Conservation (phyloP, 805 yeast genomes). For the Starmera caribaea region DNA sequence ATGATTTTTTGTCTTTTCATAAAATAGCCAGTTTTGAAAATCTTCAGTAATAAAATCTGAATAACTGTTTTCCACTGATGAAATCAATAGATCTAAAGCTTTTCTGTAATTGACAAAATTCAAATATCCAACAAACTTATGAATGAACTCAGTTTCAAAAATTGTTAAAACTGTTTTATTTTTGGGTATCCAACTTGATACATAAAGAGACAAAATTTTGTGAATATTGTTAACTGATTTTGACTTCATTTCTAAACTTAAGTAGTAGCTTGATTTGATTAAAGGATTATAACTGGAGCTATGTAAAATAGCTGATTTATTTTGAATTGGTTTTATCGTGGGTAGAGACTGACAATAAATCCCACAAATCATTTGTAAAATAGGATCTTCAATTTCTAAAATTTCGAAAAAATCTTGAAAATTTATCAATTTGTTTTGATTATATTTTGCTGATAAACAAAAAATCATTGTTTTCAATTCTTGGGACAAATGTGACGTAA, state of each 20-base stretch:
- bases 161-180: slow-evolving; percentile 6
- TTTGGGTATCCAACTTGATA: slow-evolving; percentile 21
- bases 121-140: slow-evolving; percentile 10
- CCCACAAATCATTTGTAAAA: slow-evolving; percentile 17
- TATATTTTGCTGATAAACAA: slow-evolving; percentile 7
- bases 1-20: neutral
- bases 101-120: slow-evolving; percentile 12
- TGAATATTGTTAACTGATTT: slow-evolving; percentile 21
- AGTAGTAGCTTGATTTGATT: slow-evolving; percentile 23
- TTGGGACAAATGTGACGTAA: slow-evolving; percentile 7
- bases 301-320: neutral
- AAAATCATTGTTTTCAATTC: slow-evolving; percentile 12
- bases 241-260: slow-evolving; percentile 23
- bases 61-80: slow-evolving; percentile 6
- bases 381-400: slow-evolving; percentile 9
- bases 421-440: slow-evolving; percentile 1
- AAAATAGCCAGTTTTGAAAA: slow-evolving; percentile 10
- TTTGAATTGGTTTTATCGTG: slow-evolving; percentile 4
- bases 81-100: slow-evolving; percentile 5
- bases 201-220: slow-evolving; percentile 21
- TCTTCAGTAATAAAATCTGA: neutral
- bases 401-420: slow-evolving; percentile 3
- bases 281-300: slow-evolving; percentile 16
- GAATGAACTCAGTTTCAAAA: slow-evolving; percentile 12
- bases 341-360: slow-evolving; percentile 8